Base-by-base conservation (phyloP, 2,329 filamentous ascomycete species). In the Colletotrichum brevisporum region DNA sequence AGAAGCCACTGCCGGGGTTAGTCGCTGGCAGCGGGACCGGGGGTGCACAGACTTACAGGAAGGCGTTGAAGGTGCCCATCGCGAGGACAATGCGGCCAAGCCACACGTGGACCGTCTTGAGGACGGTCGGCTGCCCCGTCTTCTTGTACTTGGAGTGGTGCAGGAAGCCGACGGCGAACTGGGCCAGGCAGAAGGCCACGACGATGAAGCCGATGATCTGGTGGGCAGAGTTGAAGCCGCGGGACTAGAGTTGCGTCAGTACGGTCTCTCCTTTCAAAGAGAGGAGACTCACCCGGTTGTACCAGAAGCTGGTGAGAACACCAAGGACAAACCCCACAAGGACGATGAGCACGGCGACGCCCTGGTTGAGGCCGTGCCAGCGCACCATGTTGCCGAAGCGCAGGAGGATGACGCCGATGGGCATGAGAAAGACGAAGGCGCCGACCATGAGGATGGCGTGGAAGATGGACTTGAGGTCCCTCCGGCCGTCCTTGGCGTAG, bases 121-220 rank as follows among this genome's bases (percentile, higher is more conserved):
- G 81, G 71, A 83, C 82, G 27, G 87, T 87, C 1, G 85, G 77
- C 24, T 81, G 69, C 64, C 84, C 78, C 2, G 85, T 88, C 75
- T 82, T 79, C 73, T 83, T 85, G 76, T 82, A 89, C 45, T 85
- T 80, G 54, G 82, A 79, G 73, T 90, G 89, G 72, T 90, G 86
- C 63, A 89, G 71, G 70, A 86, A 81, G 31, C 89, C 89, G 15
- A 91, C 75, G 2, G 80, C 76, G 68, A 89, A 85, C 73, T 90
- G 88, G 5, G 75, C 79, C 16, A 91, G 75, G 59, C 90, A 77
- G 57, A 86, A 82, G 51, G 83, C 77, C 53, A 88, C 79, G 47
- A 89, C 78, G 16, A 90, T 75, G 65, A 89, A 81, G 9, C 89
- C 89, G 65, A 91, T 78, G 57, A 91, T 81, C 74, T 91, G 89